Conservation (phyloP, 2,329 filamentous ascomycete species). For the Alternaria solani region DNA sequence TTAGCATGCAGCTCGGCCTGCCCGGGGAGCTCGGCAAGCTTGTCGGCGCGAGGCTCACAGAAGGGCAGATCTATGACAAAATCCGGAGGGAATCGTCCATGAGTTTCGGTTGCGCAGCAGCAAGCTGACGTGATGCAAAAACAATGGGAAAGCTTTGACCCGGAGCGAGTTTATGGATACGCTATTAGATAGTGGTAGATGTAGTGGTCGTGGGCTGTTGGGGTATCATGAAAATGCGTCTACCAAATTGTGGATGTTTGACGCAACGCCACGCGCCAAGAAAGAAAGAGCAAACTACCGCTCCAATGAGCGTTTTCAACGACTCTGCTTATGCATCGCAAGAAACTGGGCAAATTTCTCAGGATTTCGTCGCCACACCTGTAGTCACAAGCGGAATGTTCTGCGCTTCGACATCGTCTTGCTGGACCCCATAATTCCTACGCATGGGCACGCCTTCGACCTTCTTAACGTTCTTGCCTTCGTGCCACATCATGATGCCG, state of each 20-base stretch:
- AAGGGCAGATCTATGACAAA: conserved; percentile 19
- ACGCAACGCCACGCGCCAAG: conserved; percentile 17
- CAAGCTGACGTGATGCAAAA: conserved; percentile 5
- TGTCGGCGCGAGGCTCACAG: conserved; percentile 25
- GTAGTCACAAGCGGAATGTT: conserved; percentile 29
- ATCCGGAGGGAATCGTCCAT: conserved; percentile 6
- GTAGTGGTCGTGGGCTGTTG: conserved; percentile 1
- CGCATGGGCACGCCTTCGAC: conserved; percentile 48
- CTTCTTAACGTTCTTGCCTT: conserved; percentile 64
- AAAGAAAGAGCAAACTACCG: conserved; percentile 1
- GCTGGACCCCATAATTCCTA: conserved; percentile 30
- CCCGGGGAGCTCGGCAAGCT: conserved; percentile 37
- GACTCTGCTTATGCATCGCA: not conserved
- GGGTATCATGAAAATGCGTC: not conserved
- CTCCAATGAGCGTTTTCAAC: not conserved
- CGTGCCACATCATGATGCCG: conserved; percentile 73
- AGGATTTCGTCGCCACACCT: conserved; percentile 32
- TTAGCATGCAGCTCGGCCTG: conserved; percentile 30
- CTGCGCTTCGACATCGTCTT: conserved; percentile 34
- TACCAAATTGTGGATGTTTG: not conserved
- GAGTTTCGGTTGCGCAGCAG: conserved; percentile 1
- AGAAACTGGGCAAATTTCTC: conserved; percentile 29
- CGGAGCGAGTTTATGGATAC: not conserved
- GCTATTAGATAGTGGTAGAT: not conserved
- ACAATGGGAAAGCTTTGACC: not conserved